A percentile compares a stretch with the other conserved stretches of the same genome.
Conservation (phyloP, 2,329 filamentous ascomycete species). For the Colletotrichum plurivorum region DNA sequence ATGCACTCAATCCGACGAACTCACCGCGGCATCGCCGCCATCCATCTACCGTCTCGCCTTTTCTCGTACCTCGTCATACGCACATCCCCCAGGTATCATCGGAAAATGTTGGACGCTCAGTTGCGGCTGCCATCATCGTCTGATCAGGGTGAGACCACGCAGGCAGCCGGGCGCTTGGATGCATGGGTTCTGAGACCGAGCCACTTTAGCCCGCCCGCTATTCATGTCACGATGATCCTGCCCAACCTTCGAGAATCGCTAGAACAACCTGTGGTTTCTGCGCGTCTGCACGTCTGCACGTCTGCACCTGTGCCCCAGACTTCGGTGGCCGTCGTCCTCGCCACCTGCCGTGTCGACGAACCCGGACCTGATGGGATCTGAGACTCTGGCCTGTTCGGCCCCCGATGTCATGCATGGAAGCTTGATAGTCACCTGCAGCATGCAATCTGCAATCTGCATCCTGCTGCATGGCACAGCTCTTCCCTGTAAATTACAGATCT, state of each 20-base stretch:
- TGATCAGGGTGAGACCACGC: slow-evolving; percentile 22
- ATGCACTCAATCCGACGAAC: not conserved
- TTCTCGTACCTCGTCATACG: slow-evolving; percentile 9
- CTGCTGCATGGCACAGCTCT: slow-evolving; percentile 7
- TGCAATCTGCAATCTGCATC: slow-evolving; percentile 1
- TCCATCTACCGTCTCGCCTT: slow-evolving; percentile 11
- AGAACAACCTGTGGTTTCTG: slow-evolving; percentile 28
- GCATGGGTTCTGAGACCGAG: slow-evolving; percentile 29
- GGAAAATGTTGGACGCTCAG: slow-evolving; percentile 11
- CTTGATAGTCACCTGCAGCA: slow-evolving; percentile 16
- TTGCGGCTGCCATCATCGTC: slow-evolving; percentile 18
- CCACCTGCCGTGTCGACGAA: slow-evolving; percentile 12
- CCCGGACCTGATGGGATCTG: slow-evolving; percentile 5
- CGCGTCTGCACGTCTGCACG: not conserved
- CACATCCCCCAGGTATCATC: slow-evolving; percentile 18
- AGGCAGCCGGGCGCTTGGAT: slow-evolving; percentile 20
- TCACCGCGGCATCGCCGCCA: slow-evolving; percentile 4
- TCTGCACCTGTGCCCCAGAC: slow-evolving; percentile 2
- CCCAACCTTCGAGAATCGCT: slow-evolving; percentile 34
- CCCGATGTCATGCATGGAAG: slow-evolving; percentile 21
- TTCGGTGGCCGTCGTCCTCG: not conserved
- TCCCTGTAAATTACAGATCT: slow-evolving; percentile 15
- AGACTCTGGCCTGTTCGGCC: not conserved
- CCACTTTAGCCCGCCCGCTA: slow-evolving; percentile 29
- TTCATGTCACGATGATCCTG: slow-evolving; percentile 28